Evolutionary conservation across 176 grass and related monocot species (phyloP).

Genomic region (Eleusine indica): DNA sequence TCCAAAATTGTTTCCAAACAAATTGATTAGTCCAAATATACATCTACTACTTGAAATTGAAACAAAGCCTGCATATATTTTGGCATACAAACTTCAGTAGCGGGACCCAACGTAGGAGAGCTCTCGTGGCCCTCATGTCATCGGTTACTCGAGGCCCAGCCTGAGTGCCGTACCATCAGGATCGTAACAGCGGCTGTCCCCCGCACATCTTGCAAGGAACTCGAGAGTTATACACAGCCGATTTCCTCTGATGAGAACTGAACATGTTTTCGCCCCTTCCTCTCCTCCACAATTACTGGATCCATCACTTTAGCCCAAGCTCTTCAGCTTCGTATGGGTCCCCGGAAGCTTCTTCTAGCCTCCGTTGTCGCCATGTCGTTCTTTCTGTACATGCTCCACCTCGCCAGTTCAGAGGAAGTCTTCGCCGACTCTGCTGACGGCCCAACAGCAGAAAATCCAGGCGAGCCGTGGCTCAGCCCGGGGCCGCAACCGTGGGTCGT

Average conservation of each 20-base stretch:
- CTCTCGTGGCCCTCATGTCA: not conserved
- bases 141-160: not conserved
- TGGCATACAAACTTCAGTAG: not conserved
- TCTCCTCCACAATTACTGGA: constrained; percentile 25
- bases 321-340: constrained; percentile 40
- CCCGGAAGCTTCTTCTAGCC: constrained; percentile 29
- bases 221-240: not conserved
- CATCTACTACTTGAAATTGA: not conserved
- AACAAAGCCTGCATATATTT: not conserved
- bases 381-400: not conserved
- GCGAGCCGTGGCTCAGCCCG: constrained; percentile 31
- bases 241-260: not conserved
- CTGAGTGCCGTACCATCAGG: not conserved
- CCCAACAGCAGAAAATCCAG: not conserved
- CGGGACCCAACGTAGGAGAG: not conserved
- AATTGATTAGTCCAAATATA: not conserved
- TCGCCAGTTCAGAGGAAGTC: constrained; percentile 30
- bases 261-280: constrained; percentile 20
- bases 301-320: not conserved
- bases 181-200: not conserved
- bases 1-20: not conserved
- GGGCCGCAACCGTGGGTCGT: constrained; percentile 32
- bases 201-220: not conserved
- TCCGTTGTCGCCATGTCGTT: constrained; percentile 30
- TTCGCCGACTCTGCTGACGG: constrained; percentile 17